Base-by-base conservation (phyloP, 2,329 filamentous ascomycete species). In the Calycina marina region DNA sequence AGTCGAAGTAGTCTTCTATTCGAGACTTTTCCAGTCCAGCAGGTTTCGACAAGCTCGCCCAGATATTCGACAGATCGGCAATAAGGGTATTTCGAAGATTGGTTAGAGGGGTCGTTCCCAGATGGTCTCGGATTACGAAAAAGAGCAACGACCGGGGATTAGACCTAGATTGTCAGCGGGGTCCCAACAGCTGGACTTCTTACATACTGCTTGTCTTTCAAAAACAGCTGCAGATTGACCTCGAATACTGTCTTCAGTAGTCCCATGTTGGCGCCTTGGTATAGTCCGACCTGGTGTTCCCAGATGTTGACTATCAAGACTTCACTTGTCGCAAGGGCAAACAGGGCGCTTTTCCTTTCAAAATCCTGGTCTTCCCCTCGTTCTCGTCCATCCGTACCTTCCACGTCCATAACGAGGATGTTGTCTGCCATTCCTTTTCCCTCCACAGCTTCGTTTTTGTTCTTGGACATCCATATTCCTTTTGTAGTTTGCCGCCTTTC, bases 391-490 rank as follows among this genome's bases (percentile, higher is more conserved):
- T 98, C 90, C 8, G 90, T 96, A 45, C 90, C 90, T 58, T 98
- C 90, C 26, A 98, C 90, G 53, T 98, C 90, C 90, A 98, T 98
- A 47, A 98, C 90, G 41, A 98, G 65, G 49, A 98, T 94, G 57
- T 98, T 98, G 50, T 93, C 84, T 34, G 88, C 86, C 85, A 96
- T 94, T 42, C 63, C 64, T 43, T 60, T 59, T 36, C 61, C 56
- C 42, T 58, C 57, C 31, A 61, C 57, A 45, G 67, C 66, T 26
- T 59, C 56, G 16, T 63, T 62, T 63, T 93, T 93, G 60, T 96
- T 96, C 64, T 93, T 93, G 43, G 86, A 93, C 78, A 98, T 79
- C 90, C 90, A 98, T 55, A 98, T 98, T 53, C 90, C 90, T 65
- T 96, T 98, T 27, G 90, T 98, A 0, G 90, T 98, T 66, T 98